Evolutionary conservation across 345 rosid genomes (phyloP), one percentile per base, ranked within the genome.

Genomic region (Citrus unshiu): DNA sequence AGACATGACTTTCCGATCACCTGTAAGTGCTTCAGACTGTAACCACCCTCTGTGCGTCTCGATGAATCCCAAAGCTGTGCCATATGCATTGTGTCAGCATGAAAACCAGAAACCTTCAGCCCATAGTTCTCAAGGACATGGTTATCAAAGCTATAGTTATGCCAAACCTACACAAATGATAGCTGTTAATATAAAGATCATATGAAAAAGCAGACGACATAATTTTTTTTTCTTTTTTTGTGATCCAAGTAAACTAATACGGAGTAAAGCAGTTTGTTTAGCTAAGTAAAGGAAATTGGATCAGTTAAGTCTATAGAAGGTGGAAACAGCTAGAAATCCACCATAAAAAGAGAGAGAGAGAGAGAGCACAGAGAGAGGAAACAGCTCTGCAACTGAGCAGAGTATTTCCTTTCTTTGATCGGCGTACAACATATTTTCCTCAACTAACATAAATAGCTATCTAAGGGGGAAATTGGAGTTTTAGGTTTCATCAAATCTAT

Each of bases 21-120:
- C 81, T 4, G 98, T 91, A 72, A 94, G 98, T 72, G 94, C 98
- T 90, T 94, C 98, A 96, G 98, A 73, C 98, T 92, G 85, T 96
- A 96, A 9, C 97, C 99, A 85, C 99, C 98, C 0, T 72, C 80
- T 64, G 83, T 85, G 54, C 85, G 88, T 79, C 98, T 87, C 25
- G 98, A 90, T 37, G 99, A 93, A 88, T 96, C 89, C 97, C 98
- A 94, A 67, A 94, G 81, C 27, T 97, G 88, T 61, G 99, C 99
- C 84, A 29, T 29, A 29, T 2, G 29, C 64, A 96, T 92, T 74
- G 99, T 94, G 80, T 96, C 99, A 8, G 99, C 99, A 83, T 92
- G 91, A 86, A 96, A 96, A 51, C 99, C 99, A 85, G 89, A 83
- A 77, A 96, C 81, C 82, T 88, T 81, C 75, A 96, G 69, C 56